Evolutionary conservation across 1,284 basidiomycete genomes (phyloP).

Genomic region (Apiotrichum gamsii): DNA sequence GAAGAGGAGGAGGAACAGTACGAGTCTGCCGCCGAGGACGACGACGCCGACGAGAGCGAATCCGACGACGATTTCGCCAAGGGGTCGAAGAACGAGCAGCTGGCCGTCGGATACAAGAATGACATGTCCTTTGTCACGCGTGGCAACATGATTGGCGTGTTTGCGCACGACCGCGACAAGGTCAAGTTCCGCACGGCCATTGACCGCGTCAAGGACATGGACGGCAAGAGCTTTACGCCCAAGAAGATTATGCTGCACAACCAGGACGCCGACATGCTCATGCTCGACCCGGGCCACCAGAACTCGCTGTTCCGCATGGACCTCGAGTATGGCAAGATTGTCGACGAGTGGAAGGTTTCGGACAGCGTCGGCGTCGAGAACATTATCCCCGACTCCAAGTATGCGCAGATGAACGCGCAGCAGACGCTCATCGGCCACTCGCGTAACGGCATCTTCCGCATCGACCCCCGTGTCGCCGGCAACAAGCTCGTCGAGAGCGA

Average conservation of each 20-base stretch:
- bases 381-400: conserved; percentile 89
- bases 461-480: conserved; percentile 87
- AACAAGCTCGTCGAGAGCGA: conserved; percentile 90
- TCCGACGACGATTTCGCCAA: conserved; percentile 45
- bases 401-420: conserved; percentile 85
- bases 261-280: conserved; percentile 91
- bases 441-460: conserved; percentile 91
- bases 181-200: conserved; percentile 87
- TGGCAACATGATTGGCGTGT: conserved; percentile 96
- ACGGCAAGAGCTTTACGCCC: conserved; percentile 80
- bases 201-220: conserved; percentile 70
- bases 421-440: conserved; percentile 84
- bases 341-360: conserved; percentile 97
- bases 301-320: conserved; percentile 88
- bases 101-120: conserved; percentile 93
- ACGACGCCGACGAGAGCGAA: conserved; percentile 52
- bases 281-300: conserved; percentile 80
- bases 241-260: conserved; percentile 96
- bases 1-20: conserved; percentile 72
- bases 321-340: conserved; percentile 90
- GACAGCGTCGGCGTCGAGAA: conserved; percentile 79
- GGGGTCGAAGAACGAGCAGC: conserved; percentile 73
- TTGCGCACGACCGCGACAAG: conserved; percentile 72
- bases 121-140: conserved; percentile 93
- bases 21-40: conserved; percentile 57